Evolutionary conservation across 139 green algal species (phyloP), one percentile per base, ranked within the genome.

Genomic region (Chlorella sp.): DNA sequence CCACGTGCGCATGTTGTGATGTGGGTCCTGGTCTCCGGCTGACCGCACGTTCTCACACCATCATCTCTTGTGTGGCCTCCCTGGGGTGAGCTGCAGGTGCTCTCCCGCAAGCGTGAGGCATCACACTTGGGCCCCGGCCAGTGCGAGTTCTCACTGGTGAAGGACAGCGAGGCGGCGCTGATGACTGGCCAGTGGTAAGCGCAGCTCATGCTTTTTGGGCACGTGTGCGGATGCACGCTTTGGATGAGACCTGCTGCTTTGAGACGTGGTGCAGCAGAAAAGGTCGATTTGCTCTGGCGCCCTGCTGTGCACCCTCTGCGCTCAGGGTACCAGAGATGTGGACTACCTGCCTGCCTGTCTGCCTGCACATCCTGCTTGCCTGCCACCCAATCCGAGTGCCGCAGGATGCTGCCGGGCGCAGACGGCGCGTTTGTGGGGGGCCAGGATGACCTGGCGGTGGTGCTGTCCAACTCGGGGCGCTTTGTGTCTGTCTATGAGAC

Each of bases 401-500:
- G 9, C 60, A 90, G 86, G 87, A 88, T 84, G 57, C 64, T 93
- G 53, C 64, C 90, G n/a, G 93, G 93, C 66, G 86, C 87, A 15
- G 73, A 71, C 64, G 93, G 89, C 21, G 76, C 64, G 9, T 95
- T 95, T 88, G 80, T 90, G 30, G 93, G 93, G 0, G 68, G 48
- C 11, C 39, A 81, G n/a, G 87, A 95, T 40, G 89, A 94, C 69
- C 68, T 89, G 22, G 75, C 92, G 66, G 92, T 79, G 26, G 85
- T 95, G 28, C 83, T 95, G 34, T 83, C 61, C 48, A 92, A 93
- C 61, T 89, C 89, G 32, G 91, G 93, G n/a, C 60, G 69, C 39
- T 71, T 28, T 28, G 34, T 95, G 40, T 66, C 73, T 12, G 78
- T 94, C 28, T 95, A 92, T 61, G 92, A 95, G 57, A 86, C 91